phyloP scores from a whole-genome alignment of 495 filamentous ascomycete genomes.

The Hypoxylon lenormandii region DNA sequence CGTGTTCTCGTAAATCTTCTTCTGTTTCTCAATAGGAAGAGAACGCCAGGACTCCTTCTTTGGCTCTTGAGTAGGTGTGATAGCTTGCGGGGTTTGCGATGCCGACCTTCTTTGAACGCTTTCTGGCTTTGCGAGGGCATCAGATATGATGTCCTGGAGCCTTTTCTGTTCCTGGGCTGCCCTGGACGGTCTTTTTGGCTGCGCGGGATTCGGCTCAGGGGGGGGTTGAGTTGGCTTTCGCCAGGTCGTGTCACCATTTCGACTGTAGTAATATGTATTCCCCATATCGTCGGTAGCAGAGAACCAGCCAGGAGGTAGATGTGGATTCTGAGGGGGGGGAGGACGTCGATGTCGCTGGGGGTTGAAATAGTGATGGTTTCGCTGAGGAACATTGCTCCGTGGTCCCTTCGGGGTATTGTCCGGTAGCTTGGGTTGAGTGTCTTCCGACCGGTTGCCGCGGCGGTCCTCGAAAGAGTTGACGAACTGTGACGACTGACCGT shows the following conservation, averaged over 20 bases:
- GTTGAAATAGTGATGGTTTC: slow-evolving; percentile 69
- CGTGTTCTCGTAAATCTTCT: slow-evolving; percentile 91
- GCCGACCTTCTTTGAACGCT: slow-evolving; percentile 58
- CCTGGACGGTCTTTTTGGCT: slow-evolving; percentile 73
- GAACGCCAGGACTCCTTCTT: slow-evolving; percentile 86
- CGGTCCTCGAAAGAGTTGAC: slow-evolving; percentile 73
- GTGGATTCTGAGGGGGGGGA: slow-evolving; percentile 69
- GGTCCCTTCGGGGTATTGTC: slow-evolving; percentile 73
- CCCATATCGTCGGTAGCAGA: slow-evolving; percentile 73
- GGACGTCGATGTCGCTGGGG: slow-evolving; percentile 69
- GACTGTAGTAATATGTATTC: slow-evolving; percentile 82
- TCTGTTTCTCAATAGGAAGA: slow-evolving; percentile 83
- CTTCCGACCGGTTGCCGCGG: slow-evolving; percentile 72
- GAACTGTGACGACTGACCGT: slow-evolving; percentile 48
- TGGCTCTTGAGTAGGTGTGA: slow-evolving; percentile 69
- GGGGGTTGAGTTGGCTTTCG: slow-evolving; percentile 72
- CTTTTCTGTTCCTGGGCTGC: slow-evolving; percentile 65
- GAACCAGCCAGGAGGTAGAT: slow-evolving; percentile 85
- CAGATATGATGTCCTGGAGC: slow-evolving; percentile 86
- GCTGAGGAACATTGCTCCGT: slow-evolving; percentile 71
- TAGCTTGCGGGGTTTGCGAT: slow-evolving; percentile 73
- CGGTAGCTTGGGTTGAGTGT: slow-evolving; percentile 57
- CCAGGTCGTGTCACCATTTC: slow-evolving; percentile 81
- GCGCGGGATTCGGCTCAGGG: slow-evolving; percentile 67
- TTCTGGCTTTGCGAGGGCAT: slow-evolving; percentile 78